Evolutionary conservation across 768 basidiomycete species (phyloP).

Genomic region (Boletales sp.): DNA sequence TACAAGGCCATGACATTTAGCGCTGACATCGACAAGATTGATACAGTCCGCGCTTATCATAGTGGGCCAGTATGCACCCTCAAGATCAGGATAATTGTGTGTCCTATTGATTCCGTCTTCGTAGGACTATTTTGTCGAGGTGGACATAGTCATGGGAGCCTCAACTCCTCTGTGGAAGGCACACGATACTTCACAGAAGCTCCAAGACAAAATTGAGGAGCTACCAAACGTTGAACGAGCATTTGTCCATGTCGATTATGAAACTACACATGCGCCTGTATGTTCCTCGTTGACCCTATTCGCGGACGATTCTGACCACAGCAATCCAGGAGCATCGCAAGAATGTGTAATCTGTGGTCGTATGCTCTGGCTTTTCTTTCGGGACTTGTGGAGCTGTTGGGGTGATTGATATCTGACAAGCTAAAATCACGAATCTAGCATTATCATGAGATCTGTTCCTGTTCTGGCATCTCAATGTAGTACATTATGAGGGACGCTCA

Average conservation of each 20-base stretch:
- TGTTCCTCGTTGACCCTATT: conserved; percentile 11
- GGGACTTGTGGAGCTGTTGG: background rate
- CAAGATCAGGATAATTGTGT: background rate
- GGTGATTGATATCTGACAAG: background rate
- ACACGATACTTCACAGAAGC: conserved; percentile 77
- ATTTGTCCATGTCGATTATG: conserved; percentile 94
- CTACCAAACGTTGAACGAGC: conserved; percentile 89
- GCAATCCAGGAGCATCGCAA: conserved; percentile 44
- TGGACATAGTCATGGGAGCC: conserved; percentile 91
- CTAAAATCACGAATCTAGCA: background rate
- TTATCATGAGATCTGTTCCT: no score
- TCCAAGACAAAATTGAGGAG: conserved; percentile 87
- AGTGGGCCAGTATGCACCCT: conserved; percentile 61
- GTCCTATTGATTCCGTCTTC: background rate
- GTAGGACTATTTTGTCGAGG: conserved; percentile 89
- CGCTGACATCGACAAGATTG: conserved; percentile 79
- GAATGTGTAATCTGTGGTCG: conserved; percentile 8
- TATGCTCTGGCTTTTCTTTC: background rate
- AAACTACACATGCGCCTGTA: conserved; percentile 76
- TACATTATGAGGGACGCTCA: no score
- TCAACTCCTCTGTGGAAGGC: conserved; percentile 87
- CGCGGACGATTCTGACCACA: background rate
- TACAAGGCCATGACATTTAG: conserved; percentile 91
- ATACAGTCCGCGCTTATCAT: conserved; percentile 93
- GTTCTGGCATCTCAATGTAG: no score